Evolutionary conservation across 2,329 filamentous ascomycete species (phyloP).

Genomic region (Sporothrix phasma): DNA sequence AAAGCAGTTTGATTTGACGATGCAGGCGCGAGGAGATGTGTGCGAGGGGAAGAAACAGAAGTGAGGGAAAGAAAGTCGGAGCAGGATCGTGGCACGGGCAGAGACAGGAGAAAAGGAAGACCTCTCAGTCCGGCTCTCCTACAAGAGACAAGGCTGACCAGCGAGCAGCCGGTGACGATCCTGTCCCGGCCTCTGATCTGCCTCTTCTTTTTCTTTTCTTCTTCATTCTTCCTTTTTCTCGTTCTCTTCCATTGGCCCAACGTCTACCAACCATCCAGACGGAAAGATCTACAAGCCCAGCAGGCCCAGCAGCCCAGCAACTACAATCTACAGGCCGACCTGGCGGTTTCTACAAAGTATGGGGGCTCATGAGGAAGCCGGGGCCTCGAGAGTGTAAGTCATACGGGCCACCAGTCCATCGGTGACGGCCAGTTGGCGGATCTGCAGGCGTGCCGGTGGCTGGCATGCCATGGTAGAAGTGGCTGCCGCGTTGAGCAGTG

Average conservation of each 20-base stretch:
- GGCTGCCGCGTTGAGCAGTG: too few relatives aligned
- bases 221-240: not conserved
- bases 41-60: not conserved
- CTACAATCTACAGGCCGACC: not conserved
- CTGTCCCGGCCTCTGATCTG: not conserved
- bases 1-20: not conserved
- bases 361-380: not conserved
- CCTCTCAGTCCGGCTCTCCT: not conserved
- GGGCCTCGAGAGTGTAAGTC: too few relatives aligned
- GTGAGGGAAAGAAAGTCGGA: not conserved
- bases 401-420: not conserved
- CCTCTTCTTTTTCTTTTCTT: not conserved
- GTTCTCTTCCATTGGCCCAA: not conserved
- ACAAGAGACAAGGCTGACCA: conserved; percentile 2
- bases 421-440: not conserved
- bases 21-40: not conserved
- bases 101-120: not conserved
- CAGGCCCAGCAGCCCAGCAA: not conserved
- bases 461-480: not conserved
- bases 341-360: not conserved
- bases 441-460: not conserved
- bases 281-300: not conserved
- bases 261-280: not conserved
- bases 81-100: not conserved
- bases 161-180: not conserved